Evolutionary conservation across 495 filamentous ascomycete genomes (phyloP).

Genomic region (Hypoxylon fuscum): DNA sequence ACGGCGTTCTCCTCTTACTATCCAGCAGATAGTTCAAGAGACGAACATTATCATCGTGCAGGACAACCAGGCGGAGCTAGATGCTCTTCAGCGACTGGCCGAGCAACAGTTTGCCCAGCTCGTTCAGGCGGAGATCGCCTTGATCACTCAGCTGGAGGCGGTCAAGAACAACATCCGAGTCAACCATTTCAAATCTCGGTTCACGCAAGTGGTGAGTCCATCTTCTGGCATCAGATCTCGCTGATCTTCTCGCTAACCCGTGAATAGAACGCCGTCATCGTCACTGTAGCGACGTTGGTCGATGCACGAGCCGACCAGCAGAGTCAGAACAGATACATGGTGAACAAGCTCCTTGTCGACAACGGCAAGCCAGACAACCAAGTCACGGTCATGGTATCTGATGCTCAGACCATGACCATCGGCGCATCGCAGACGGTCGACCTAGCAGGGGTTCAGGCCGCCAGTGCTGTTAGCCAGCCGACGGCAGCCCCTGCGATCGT

Average conservation of each 20-base stretch:
- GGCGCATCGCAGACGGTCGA: conserved; percentile 36
- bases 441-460: conserved; percentile 24
- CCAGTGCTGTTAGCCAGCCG: conserved; percentile 23
- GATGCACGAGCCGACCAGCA: conserved; percentile 42
- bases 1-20: conserved; percentile 29
- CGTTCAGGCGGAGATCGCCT: conserved; percentile 46
- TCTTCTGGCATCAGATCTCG: not conserved
- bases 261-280: conserved; percentile 48
- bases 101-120: conserved; percentile 47
- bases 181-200: conserved; percentile 47
- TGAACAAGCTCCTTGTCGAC: conserved; percentile 46
- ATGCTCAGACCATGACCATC: conserved; percentile 46
- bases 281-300: conserved; percentile 46
- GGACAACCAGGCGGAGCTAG: conserved; percentile 43
- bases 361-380: conserved; percentile 47
- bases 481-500: conserved; percentile 27
- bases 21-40: conserved; percentile 44
- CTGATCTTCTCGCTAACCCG: conserved; percentile 10
- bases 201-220: conserved; percentile 44
- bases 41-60: conserved; percentile 41
- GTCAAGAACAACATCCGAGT: conserved; percentile 53
- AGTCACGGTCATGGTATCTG: conserved; percentile 47
- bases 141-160: conserved; percentile 44
- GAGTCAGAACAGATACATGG: conserved; percentile 45
- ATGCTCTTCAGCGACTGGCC: conserved; percentile 42